Evolutionary conservation across 202 grass and related monocot genomes (phyloP).

Genomic region (Elaeis oleifera): DNA sequence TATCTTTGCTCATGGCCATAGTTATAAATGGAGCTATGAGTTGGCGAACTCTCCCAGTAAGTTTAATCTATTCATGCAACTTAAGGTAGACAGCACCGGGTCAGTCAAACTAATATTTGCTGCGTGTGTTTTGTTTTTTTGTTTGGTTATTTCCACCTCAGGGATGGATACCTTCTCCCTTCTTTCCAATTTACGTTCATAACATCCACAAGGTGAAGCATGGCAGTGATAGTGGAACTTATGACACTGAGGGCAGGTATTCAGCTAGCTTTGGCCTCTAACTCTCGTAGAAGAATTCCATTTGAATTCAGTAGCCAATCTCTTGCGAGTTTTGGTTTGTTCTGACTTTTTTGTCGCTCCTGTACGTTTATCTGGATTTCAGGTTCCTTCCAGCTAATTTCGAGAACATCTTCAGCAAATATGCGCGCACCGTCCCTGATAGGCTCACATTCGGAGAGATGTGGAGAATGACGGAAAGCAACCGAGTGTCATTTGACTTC

Average conservation of each 20-base stretch:
- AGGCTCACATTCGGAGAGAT: conserved; percentile 48
- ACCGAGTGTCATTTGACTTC: conserved; percentile 32
- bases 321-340: too few relatives aligned
- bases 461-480: conserved; percentile 67
- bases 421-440: conserved; percentile 51
- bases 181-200: conserved; percentile 76
- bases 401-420: conserved; percentile 87
- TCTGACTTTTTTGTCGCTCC: too few relatives aligned
- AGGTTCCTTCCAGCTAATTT: conserved; percentile 76
- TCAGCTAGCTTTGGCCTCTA: too few relatives aligned
- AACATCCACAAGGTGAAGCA: conserved; percentile 85
- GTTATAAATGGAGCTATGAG: conserved; percentile 52
- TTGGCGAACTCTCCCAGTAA: conserved; percentile 60
- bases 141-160: neutral
- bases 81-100: too few relatives aligned
- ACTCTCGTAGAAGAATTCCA: too few relatives aligned
- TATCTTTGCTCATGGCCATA: conserved; percentile 47
- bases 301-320: too few relatives aligned
- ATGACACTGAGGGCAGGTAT: conserved; percentile 69
- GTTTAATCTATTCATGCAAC: neutral
- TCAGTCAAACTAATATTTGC: too few relatives aligned
- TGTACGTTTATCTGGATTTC: neutral
- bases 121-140: neutral
- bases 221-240: conserved; percentile 52
- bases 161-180: conserved; percentile 57